A percentile compares a stretch with the other conserved stretches of the same genome.
Conservation (phyloP, 2,329 filamentous ascomycete genomes). For the Aspergillus sojae region DNA sequence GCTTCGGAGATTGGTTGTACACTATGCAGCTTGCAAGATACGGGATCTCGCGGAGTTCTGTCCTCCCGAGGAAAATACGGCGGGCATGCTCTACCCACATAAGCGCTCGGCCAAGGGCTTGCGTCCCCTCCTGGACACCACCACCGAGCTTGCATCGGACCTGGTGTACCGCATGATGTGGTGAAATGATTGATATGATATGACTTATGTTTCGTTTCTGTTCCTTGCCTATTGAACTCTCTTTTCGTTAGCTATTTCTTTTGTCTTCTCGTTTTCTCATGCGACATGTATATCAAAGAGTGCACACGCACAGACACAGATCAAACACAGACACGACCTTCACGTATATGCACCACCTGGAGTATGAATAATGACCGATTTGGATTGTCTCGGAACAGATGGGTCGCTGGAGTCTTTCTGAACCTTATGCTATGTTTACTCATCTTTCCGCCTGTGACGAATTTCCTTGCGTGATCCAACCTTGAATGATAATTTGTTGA, state of each 20-base stretch:
- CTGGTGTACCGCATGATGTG: conserved; percentile 46
- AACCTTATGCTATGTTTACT: neutral
- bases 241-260: conserved; percentile 4
- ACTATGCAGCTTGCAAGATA: conserved; percentile 45
- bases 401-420: neutral
- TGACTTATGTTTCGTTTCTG: neutral
- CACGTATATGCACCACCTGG: neutral
- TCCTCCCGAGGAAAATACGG: conserved; percentile 29
- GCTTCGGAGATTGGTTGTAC: conserved; percentile 42
- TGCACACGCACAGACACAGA: neutral
- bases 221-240: neutral
- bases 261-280: conserved; percentile 1
- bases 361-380: conserved; percentile 1
- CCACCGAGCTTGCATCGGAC: conserved; percentile 45
- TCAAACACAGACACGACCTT: neutral
- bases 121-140: conserved; percentile 39
- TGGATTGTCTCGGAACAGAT: neutral
- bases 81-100: conserved; percentile 25
- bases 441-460: neutral
- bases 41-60: conserved; percentile 41
- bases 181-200: conserved; percentile 9
- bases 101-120: conserved; percentile 36
- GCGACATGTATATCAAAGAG: conserved; percentile 7
- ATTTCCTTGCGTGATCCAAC: conserved; percentile 3
- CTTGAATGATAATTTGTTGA: neutral